A percentile compares a stretch with the other conserved stretches of the same genome.
Conservation (phyloP, 495 filamentous ascomycete species). For the Bathelium albidoporum region DNA sequence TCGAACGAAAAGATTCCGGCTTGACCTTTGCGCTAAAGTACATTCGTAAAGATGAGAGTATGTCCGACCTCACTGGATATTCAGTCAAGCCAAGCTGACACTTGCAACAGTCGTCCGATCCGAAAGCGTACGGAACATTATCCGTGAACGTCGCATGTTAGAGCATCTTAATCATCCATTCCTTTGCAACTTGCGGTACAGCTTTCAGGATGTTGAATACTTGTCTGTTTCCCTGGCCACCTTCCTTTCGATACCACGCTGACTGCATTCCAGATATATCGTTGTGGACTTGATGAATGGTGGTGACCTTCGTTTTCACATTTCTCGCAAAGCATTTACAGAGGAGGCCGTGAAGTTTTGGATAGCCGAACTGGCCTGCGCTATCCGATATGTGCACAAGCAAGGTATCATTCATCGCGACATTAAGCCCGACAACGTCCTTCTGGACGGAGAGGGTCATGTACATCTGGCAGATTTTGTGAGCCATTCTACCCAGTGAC, state of each 20-base stretch:
- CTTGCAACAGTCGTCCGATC: conserved; percentile 71
- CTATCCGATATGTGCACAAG: conserved; percentile 78
- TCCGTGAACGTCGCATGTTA: conserved; percentile 93
- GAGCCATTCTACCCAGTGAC: conserved; percentile 27
- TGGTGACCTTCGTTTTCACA: conserved; percentile 93
- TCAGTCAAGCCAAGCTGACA: conserved; percentile 15
- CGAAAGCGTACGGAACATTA: conserved; percentile 96
- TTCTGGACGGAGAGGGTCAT: conserved; percentile 88
- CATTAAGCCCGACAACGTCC: conserved; percentile 93
- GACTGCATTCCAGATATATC: conserved; percentile 60
- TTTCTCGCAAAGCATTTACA: conserved; percentile 94
- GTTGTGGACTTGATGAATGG: conserved; percentile 98
- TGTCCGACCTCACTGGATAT: conserved; percentile 20
- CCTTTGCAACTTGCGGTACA: conserved; percentile 96
- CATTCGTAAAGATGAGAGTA: conserved; percentile 97
- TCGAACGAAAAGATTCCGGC: conserved; percentile 91
- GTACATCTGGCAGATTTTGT: conserved; percentile 98
- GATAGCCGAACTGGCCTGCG: conserved; percentile 90
- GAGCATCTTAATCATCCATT: conserved; percentile 97
- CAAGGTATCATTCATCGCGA: conserved; percentile 94
- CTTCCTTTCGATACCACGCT: conserved; percentile 8
- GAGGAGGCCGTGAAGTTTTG: conserved; percentile 95
- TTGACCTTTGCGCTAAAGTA: conserved; percentile 95
- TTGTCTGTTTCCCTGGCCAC: conserved; percentile 51
- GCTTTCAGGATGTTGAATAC: conserved; percentile 98